These are phyloP conservation scores for Cutaneotrichosporon cyanovorans DNA, from an alignment of 1,284 basidiomycete genomes.

Conservation along the genomic window DNA sequence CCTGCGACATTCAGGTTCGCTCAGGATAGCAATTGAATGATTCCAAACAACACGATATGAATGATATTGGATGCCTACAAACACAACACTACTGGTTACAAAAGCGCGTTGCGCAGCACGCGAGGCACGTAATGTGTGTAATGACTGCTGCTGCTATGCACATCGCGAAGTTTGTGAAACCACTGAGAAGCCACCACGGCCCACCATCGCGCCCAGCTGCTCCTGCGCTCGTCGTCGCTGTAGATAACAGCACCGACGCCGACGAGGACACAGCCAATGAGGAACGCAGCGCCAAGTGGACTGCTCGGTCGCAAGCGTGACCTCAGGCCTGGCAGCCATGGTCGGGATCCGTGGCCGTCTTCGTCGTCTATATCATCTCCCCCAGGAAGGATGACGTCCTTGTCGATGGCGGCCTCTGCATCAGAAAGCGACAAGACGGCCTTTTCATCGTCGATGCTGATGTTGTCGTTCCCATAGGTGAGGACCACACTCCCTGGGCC, in stretches of 20 bases:
- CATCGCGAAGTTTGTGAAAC: not conserved
- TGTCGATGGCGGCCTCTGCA: slow-evolving; percentile 17
- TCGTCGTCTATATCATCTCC: slow-evolving; percentile 15
- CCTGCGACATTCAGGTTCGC: too few relatives aligned
- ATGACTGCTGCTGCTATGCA: not conserved
- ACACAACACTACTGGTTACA: too few relatives aligned
- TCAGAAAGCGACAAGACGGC: slow-evolving; percentile 11
- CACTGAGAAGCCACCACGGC: slow-evolving; percentile 5
- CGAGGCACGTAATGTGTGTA: too few relatives aligned
- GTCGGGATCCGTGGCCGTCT: slow-evolving; percentile 4
- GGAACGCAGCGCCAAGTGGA: slow-evolving; percentile 2
- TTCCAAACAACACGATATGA: too few relatives aligned
- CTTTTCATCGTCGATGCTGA: slow-evolving; percentile 14
- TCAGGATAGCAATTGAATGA: too few relatives aligned
- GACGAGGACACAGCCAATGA: not conserved
- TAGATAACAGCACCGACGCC: slow-evolving; percentile 27
- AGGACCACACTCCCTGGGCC: slow-evolving; percentile 34
- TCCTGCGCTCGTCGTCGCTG: slow-evolving; percentile 12
- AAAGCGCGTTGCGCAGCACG: too few relatives aligned
- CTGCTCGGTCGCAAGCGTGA: not conserved
- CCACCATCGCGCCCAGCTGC: slow-evolving; percentile 34
- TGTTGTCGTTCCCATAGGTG: slow-evolving; percentile 27
- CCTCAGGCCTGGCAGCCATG: not conserved
- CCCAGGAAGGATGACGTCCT: slow-evolving; percentile 13
- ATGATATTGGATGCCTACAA: too few relatives aligned